Conservation (phyloP, 306 rosid species). For the Mimosa bimucronata region DNA sequence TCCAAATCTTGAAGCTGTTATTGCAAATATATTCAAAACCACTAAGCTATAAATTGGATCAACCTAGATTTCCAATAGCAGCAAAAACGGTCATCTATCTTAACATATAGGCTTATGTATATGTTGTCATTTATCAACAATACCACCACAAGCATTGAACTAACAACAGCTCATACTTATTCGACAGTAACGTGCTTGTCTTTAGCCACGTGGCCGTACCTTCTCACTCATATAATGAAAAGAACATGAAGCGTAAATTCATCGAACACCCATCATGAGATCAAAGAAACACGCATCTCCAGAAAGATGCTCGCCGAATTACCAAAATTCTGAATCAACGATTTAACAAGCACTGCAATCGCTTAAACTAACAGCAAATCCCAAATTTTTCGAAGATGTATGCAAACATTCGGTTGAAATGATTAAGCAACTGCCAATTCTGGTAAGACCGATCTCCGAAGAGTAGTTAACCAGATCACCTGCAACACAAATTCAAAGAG, state of each 20-base stretch:
- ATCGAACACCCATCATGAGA: constrained; percentile 20
- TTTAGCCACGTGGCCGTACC: constrained; percentile 26
- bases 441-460: constrained; percentile 34
- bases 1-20: constrained; percentile 53
- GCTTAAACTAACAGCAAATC: constrained; percentile 10
- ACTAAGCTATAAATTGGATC: constrained; percentile 43
- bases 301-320: constrained; percentile 11
- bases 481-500: constrained; percentile 47
- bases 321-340: constrained; percentile 40
- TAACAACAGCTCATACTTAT: constrained; percentile 37
- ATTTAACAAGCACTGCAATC: constrained; percentile 18
- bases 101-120: constrained; percentile 40
- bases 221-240: constrained; percentile 34
- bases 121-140: constrained; percentile 45
- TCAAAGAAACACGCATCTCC: constrained; percentile 21
- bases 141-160: constrained; percentile 58
- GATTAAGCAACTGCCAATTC: constrained; percentile 36
- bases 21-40: constrained; percentile 37
- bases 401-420: constrained; percentile 8
- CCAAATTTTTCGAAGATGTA: not conserved
- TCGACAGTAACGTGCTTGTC: constrained; percentile 39
- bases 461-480: constrained; percentile 46
- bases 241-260: constrained; percentile 19
- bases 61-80: constrained; percentile 55
- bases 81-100: constrained; percentile 50